Percentiles rank a stretch among this genome's conserved stretches.
Conservation (phyloP, 768 basidiomycete species). For the Lentinula sp. region DNA sequence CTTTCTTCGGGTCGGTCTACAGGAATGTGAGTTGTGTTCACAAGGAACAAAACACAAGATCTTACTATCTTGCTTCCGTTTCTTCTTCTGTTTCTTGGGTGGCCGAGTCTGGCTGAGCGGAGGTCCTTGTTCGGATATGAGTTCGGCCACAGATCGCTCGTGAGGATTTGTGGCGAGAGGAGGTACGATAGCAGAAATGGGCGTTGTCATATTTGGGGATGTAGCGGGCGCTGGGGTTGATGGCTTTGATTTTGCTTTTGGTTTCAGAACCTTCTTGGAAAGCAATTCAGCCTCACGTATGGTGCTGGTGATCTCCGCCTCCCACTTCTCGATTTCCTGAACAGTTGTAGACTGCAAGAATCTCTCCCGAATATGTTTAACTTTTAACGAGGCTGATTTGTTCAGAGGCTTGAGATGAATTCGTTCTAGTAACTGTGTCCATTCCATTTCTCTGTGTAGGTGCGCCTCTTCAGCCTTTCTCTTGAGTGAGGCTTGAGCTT, state of each 20-base stretch:
- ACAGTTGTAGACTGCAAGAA: constrained; percentile 55
- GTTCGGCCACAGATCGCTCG: constrained; percentile 44
- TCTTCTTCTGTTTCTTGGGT: constrained; percentile 23
- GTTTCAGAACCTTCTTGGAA: constrained; percentile 36
- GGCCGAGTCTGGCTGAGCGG: constrained; percentile 21
- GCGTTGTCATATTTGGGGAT: neutral
- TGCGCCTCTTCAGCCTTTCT: constrained; percentile 63
- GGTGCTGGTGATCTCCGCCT: constrained; percentile 49
- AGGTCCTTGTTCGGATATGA: constrained; percentile 50
- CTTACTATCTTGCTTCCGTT: neutral
- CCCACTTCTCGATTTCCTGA: constrained; percentile 53
- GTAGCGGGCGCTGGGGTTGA: neutral
- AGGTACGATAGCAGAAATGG: constrained; percentile 19
- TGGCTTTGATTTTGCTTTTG: constrained; percentile 14
- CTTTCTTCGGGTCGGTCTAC: neutral
- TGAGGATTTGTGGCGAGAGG: constrained; percentile 36
- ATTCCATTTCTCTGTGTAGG: constrained; percentile 54
- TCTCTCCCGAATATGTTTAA: constrained; percentile 48
- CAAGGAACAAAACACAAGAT: neutral
- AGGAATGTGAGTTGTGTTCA: neutral
- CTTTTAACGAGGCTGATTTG: constrained; percentile 39
- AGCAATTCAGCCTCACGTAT: constrained; percentile 50
- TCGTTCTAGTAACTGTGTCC: constrained; percentile 50
- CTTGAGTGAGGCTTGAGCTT: constrained; percentile 47
- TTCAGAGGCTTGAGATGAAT: constrained; percentile 51